These are phyloP conservation scores for Calocybe gangraenosa DNA, from an alignment of 768 basidiomycete genomes.

Conservation along the genomic window DNA sequence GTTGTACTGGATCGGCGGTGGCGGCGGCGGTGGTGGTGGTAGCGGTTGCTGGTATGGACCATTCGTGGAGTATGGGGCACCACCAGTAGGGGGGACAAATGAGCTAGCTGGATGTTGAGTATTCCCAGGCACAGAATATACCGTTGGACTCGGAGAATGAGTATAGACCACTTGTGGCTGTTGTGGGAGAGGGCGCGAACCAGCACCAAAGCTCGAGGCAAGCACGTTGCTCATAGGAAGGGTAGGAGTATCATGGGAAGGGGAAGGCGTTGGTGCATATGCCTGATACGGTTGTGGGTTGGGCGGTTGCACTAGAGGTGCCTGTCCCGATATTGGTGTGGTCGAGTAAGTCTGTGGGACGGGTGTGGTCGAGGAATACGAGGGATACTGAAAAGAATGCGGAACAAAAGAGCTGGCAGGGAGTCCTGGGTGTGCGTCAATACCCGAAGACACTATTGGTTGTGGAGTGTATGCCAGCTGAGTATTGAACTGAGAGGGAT, in stretches of 20 bases:
- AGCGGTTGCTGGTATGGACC: slow-evolving; percentile 28
- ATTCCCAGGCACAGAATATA: slow-evolving; percentile 26
- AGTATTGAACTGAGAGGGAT: slow-evolving; percentile 30
- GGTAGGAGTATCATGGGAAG: slow-evolving; percentile 29
- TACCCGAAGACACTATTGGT: slow-evolving; percentile 16
- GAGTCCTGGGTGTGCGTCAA: slow-evolving; percentile 19
- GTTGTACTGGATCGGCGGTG: slow-evolving; percentile 23
- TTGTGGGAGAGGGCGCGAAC: slow-evolving; percentile 41
- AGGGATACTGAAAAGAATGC: slow-evolving; percentile 31
- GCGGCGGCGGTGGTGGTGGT: slow-evolving; percentile 31
- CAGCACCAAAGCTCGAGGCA: slow-evolving; percentile 25
- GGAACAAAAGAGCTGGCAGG: slow-evolving; percentile 34
- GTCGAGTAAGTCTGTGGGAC: slow-evolving; percentile 37
- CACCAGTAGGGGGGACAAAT: slow-evolving; percentile 23
- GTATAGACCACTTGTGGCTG: slow-evolving; percentile 39
- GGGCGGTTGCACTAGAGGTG: slow-evolving; percentile 27
- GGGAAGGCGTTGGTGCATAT: slow-evolving; percentile 29
- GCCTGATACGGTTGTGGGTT: slow-evolving; percentile 29
- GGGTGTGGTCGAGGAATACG: slow-evolving; percentile 31
- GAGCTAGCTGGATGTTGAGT: slow-evolving; percentile 20
- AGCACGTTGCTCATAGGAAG: slow-evolving; percentile 27
- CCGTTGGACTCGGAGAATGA: slow-evolving; percentile 25
- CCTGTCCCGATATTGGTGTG: slow-evolving; percentile 15
- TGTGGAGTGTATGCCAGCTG: slow-evolving; percentile 26
- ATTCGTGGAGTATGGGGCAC: slow-evolving; percentile 21